Percentiles rank a stretch among this genome's conserved stretches.
Conservation (phyloP, 75 land plant species). For the Cryptomeria japonica region DNA sequence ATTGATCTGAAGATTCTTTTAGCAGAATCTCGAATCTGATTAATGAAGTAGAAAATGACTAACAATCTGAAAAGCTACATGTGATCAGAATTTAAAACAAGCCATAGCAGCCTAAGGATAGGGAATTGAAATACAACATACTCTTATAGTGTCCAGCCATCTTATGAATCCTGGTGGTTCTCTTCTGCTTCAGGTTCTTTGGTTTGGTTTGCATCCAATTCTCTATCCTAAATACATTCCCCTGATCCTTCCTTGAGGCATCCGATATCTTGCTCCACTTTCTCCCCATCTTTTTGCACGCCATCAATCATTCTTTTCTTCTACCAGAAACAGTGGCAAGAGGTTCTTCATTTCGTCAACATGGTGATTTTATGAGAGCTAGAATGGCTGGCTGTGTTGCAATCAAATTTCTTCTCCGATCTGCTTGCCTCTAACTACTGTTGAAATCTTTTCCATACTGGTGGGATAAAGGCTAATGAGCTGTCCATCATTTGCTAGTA, state of each 20-base stretch:
- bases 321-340: neutral
- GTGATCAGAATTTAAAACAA: neutral
- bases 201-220: neutral
- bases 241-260: neutral
- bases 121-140: neutral
- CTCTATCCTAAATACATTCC: neutral
- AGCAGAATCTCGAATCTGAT: neutral
- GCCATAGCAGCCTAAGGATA: neutral
- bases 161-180: neutral
- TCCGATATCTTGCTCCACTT: neutral
- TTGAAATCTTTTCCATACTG: neutral
- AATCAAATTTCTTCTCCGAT: neutral
- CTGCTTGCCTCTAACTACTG: neutral
- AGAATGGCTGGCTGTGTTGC: neutral
- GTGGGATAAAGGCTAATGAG: neutral
- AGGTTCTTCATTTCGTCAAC: neutral
- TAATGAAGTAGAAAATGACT: neutral
- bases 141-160: neutral
- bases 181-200: neutral
- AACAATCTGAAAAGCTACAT: neutral
- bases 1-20: neutral
- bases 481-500: neutral
- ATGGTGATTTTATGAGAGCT: neutral
- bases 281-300: neutral
- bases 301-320: neutral